phyloP scores from a whole-genome alignment of 2,329 filamentous ascomycete genomes.

The Myotisia sp. region DNA sequence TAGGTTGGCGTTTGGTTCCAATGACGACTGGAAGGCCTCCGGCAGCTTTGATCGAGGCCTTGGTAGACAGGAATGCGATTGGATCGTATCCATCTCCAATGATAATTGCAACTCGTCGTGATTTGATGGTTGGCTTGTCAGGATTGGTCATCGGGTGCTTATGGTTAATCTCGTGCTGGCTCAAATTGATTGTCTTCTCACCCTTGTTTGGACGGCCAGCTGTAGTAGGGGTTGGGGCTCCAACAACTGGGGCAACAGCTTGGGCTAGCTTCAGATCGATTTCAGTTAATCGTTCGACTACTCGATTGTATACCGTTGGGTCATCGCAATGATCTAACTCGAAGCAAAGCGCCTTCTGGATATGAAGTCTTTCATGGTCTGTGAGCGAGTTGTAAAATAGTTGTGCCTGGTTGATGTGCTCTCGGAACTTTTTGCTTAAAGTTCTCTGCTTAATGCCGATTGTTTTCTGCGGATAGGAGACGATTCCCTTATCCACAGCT shows the following conservation, averaged over 20 bases:
- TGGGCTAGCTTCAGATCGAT: constrained; percentile 59
- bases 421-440: constrained; percentile 56
- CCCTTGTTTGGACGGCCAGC: constrained; percentile 47
- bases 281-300: constrained; percentile 53
- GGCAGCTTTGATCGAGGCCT: constrained; percentile 46
- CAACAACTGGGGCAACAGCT: constrained; percentile 54
- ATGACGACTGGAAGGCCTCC: constrained; percentile 57
- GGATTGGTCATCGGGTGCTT: constrained; percentile 39
- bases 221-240: constrained; percentile 41
- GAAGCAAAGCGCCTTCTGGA: constrained; percentile 48
- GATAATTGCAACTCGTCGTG: constrained; percentile 48
- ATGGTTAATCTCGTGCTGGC: constrained; percentile 62
- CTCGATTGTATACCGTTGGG: constrained; percentile 56
- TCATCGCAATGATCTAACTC: constrained; percentile 75
- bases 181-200: constrained; percentile 51
- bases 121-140: constrained; percentile 48
- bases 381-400: constrained; percentile 70
- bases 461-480: constrained; percentile 52
- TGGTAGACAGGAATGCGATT: constrained; percentile 49
- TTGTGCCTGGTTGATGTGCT: constrained; percentile 65
- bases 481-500: constrained; percentile 53
- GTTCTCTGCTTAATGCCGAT: constrained; percentile 54
- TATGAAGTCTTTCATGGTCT: constrained; percentile 49
- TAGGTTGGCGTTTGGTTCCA: constrained; percentile 49
- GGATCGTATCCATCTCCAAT: constrained; percentile 32